Evolutionary conservation across 2,329 filamentous ascomycete genomes (phyloP).

Genomic region (Microcyclospora tardicrescens): DNA sequence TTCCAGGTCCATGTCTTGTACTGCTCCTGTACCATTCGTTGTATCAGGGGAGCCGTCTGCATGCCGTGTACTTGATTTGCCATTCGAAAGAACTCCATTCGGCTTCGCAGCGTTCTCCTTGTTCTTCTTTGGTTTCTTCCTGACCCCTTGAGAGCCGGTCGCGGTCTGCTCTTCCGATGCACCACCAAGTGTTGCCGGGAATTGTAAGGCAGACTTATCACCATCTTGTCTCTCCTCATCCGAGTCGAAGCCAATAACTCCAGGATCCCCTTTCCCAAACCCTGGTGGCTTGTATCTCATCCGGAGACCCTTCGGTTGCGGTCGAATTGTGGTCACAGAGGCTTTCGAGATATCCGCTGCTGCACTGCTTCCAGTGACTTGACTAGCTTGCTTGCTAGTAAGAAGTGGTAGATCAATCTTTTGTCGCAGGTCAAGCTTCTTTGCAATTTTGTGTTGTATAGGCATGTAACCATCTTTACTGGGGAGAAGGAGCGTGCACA

Average conservation of each 20-base stretch:
- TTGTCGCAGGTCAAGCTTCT: slow-evolving; percentile 53
- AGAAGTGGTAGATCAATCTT: slow-evolving; percentile 42
- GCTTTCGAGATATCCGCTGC: slow-evolving; percentile 33
- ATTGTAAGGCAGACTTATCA: slow-evolving; percentile 10
- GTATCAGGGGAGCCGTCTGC: no score
- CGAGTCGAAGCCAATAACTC: slow-evolving; percentile 27
- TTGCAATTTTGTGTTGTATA: slow-evolving; percentile 37
- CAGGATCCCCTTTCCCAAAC: slow-evolving; percentile 32
- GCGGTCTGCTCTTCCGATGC: slow-evolving; percentile 30
- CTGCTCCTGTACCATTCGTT: no score
- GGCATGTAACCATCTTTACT: slow-evolving; percentile 17
- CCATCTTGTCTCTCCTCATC: slow-evolving; percentile 28
- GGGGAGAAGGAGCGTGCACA: slow-evolving; percentile 12
- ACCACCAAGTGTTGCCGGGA: slow-evolving; percentile 15
- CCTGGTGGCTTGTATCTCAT: slow-evolving; percentile 58
- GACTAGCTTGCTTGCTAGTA: slow-evolving; percentile 29
- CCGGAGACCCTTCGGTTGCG: slow-evolving; percentile 55
- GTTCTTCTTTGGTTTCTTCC: slow-evolving; percentile 20
- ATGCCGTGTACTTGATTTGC: no score
- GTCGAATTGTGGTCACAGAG: slow-evolving; percentile 41
- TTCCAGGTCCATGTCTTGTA: no score
- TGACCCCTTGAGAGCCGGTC: slow-evolving; percentile 16
- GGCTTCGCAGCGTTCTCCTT: no score
- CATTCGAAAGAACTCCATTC: no score
- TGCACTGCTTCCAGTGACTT: slow-evolving; percentile 26